Evolutionary conservation across 2,329 filamentous ascomycete species (phyloP), one percentile per base, ranked within the genome.

Genomic region (Moelleriella libera): DNA sequence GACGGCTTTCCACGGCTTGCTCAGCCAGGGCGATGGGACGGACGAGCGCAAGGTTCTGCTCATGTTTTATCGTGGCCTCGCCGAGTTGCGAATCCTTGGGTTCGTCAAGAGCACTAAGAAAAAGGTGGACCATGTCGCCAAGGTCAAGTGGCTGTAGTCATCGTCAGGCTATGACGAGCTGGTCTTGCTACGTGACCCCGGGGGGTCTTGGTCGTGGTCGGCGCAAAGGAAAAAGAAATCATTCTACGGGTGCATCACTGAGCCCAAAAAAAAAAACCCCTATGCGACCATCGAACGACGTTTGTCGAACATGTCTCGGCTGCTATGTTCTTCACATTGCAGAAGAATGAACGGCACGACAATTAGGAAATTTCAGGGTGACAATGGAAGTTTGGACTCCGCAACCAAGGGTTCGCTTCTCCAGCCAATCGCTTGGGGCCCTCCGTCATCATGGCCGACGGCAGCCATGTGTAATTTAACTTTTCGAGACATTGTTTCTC

Each of bases 81-180:
- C 90, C 1, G 92, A 98, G 63, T 65, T 98, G 61, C 83, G 82
- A 62, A 78, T 82, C 47, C 71, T 98, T 57, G 92, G 92, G 6
- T 83, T 96, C 65, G 75, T 97, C 51, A 96, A 92, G 68, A 75
- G 76, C 51, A 97, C 84, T 59, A 85, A 83, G 66, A 95, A 89
- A 71, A 95, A 94, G 71, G 79, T 82, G 29, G 92, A 97, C 61
- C 90, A 97, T 65, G 70, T 97, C 55, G 82, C 87, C 40, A 97
- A 96, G 69, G 72, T 88, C 80, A 88, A 85, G 61, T 92, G 90
- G 56, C 68, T 92, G 51, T 78, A 51, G 40, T 9, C 9, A 28
- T 9, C 8, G 12, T 8, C 34, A 37, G 8, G 21, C 21, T 3
- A 21, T 21, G 21, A 21, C 21, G 21, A 21, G 21, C 21, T 21